Base-by-base conservation (phyloP, 1,284 basidiomycete species). In the Microbotryum silenes-acaulis region DNA sequence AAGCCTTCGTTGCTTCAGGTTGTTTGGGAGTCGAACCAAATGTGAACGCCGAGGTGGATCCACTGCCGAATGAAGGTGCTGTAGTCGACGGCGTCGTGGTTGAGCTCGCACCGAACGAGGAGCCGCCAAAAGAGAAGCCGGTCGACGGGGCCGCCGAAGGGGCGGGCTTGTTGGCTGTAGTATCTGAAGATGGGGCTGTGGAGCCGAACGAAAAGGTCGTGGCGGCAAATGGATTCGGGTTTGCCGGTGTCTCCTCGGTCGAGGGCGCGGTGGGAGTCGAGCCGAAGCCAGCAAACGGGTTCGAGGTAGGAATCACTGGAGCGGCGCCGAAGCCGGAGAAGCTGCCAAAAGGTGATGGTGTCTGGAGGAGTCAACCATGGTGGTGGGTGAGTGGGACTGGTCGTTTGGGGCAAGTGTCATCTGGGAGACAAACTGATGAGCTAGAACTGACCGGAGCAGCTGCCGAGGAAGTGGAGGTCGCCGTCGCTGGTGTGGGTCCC, bases 1-100 rank as follows among this genome's bases (percentile, higher is more conserved):
- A 75, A 72, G 18, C 74, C 73, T n/a, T 72, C 71, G 48, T 66
- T 54, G 6, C 62, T 47, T 27, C 71, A n/a, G 29, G 68, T 60
- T 9, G 44, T 50, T n/a, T 42, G 37, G 37, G 37, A 16, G 37
- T 42, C 12, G 37, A 21, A 9, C 55, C 37, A n/a, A 47, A 55
- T 8, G 73, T 72, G 9, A 71, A 71, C 4, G 61, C 64, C 10
- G 68, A 21, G 14, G 16, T 42, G 37, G 37, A 18, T 42, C 16
- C 37, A 6, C 37, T 16, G 16, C 37, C 37, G 37, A 51, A 64
- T 66, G 9, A 68, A 62, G 6, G 71, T 62, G 4, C 59, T 57
- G 6, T 56, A 47, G 23, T 18, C 37, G 37, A 42, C 21, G 48
- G 62, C 51, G 37, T 54, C 56, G 55, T 53, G 51, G 44, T 49